These are phyloP conservation scores for Kwoniella shivajii DNA, from an alignment of 1,284 basidiomycete genomes.

Conservation along the genomic window DNA sequence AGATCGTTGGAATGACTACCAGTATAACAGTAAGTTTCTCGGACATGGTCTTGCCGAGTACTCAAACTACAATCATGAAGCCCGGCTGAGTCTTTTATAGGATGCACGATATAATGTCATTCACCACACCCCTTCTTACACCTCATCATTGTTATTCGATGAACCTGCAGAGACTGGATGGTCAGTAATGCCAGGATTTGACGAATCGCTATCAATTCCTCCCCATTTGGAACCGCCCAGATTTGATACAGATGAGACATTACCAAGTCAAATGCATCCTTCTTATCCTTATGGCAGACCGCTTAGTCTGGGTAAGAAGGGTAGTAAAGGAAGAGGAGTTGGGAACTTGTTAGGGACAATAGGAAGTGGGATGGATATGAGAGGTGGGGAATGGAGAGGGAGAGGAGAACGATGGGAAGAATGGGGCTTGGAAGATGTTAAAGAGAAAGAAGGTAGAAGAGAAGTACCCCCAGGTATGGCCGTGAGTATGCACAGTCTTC, in stretches of 20 bases:
- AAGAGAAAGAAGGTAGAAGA: slow-evolving; percentile 25
- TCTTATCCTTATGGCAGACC: slow-evolving; percentile 46
- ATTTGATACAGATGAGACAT: slow-evolving; percentile 46
- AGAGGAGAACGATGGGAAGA: slow-evolving; percentile 40
- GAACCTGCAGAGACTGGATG: slow-evolving; percentile 46
- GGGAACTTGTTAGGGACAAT: slow-evolving; percentile 35
- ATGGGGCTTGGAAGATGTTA: slow-evolving; percentile 35
- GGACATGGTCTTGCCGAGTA: background rate
- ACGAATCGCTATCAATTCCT: slow-evolving; percentile 31
- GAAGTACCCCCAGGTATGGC: slow-evolving; percentile 53
- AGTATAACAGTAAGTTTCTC: slow-evolving; percentile 13
- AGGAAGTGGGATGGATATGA: slow-evolving; percentile 8
- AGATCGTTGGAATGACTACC: too few species aligned
- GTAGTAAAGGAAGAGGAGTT: slow-evolving; percentile 15
- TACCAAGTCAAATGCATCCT: slow-evolving; percentile 46
- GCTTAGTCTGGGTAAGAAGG: slow-evolving; percentile 3
- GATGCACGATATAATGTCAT: slow-evolving; percentile 50
- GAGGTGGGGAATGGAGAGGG: slow-evolving; percentile 4
- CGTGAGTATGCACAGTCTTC: slow-evolving; percentile 33
- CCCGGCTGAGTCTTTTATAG: slow-evolving; percentile 16
- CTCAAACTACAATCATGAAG: background rate
- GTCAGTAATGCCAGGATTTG: slow-evolving; percentile 52
- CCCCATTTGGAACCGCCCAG: slow-evolving; percentile 51
- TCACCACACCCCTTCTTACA: slow-evolving; percentile 39
- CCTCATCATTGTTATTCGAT: slow-evolving; percentile 42